Conservation (phyloP, 176 grass and related monocot genomes). For the Hsuehochloa calcarea region DNA sequence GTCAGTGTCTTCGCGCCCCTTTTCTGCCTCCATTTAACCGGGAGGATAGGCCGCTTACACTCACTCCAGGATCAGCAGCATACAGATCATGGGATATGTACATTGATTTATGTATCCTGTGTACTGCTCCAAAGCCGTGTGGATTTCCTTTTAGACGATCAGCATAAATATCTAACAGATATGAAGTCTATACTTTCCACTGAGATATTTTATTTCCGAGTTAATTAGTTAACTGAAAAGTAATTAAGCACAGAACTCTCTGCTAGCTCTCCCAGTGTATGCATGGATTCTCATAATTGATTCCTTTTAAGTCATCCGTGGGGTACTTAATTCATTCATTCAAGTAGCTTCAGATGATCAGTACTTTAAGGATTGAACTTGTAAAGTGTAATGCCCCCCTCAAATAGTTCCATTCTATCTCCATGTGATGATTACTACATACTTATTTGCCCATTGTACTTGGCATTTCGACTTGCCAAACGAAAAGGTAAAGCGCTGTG, state of each 20-base stretch:
- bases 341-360: not conserved
- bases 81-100: not conserved
- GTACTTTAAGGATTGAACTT: constrained; percentile 5
- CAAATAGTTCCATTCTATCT: not conserved
- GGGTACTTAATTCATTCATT: not conserved
- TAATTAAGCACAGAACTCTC: not conserved
- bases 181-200: not conserved
- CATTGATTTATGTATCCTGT: not conserved
- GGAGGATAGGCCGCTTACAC: not conserved
- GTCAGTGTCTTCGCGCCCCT: no score
- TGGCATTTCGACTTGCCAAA: not conserved
- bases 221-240: constrained; percentile 12
- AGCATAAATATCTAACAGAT: constrained; percentile 9
- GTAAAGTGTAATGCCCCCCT: not conserved
- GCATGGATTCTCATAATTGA: constrained; percentile 17
- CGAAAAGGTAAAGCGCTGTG: not conserved
- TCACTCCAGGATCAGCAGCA: not conserved
- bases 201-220: not conserved
- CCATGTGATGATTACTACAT: constrained; percentile 23
- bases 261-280: not conserved
- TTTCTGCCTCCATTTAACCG: no score
- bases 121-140: constrained; percentile 18
- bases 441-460: not conserved
- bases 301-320: not conserved
- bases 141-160: constrained; percentile 17